Percentiles rank a stretch among this genome's conserved stretches.
Evolutionary conservation across 129 eudicot species (phyloP).

Genomic region (Rutidosis leptorrhynchoides): DNA sequence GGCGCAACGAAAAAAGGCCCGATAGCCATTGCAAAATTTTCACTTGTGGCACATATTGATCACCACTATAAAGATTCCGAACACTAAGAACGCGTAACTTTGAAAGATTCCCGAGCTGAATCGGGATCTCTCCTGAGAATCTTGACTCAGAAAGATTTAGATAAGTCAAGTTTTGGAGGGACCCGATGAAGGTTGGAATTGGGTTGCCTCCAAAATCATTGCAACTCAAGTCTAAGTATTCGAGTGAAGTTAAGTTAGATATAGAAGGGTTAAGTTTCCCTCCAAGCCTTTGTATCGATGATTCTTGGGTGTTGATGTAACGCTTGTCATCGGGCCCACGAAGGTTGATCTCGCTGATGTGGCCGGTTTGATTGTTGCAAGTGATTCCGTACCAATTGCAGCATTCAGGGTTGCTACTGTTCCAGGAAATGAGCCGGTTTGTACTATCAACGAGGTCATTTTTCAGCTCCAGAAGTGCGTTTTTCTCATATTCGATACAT

Average conservation of each 20-base stretch:
- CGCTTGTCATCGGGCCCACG: slow-evolving; percentile 23
- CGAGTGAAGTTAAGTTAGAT: slow-evolving; percentile 15
- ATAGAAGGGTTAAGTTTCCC: slow-evolving; percentile 29
- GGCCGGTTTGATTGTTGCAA: slow-evolving; percentile 30
- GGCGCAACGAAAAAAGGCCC: slow-evolving; percentile 14
- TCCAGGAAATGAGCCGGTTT: slow-evolving; percentile 40
- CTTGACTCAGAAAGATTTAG: slow-evolving; percentile 26
- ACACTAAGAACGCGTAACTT: slow-evolving; percentile 24
- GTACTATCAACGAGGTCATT: slow-evolving; percentile 21
- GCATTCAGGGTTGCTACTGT: slow-evolving; percentile 27
- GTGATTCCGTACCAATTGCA: slow-evolving; percentile 40
- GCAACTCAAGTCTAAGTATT: slow-evolving; percentile 31
- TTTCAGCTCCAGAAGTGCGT: slow-evolving; percentile 31
- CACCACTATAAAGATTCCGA: not conserved
- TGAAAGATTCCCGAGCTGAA: slow-evolving; percentile 27
- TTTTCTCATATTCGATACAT: slow-evolving; percentile 27
- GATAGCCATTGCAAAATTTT: slow-evolving; percentile 28
- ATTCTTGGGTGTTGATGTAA: slow-evolving; percentile 6
- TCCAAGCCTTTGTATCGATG: slow-evolving; percentile 21
- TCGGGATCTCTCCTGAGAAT: slow-evolving; percentile 23
- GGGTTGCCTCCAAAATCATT: slow-evolving; percentile 31
- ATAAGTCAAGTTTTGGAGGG: slow-evolving; percentile 24
- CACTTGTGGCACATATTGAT: not conserved
- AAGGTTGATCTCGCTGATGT: slow-evolving; percentile 27
- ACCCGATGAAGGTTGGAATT: slow-evolving; percentile 20